A percentile compares a stretch with the other conserved stretches of the same genome.
These are phyloP conservation scores for Tricholoma saponaceum DNA, from an alignment of 768 basidiomycete species.

Conservation along the genomic window DNA sequence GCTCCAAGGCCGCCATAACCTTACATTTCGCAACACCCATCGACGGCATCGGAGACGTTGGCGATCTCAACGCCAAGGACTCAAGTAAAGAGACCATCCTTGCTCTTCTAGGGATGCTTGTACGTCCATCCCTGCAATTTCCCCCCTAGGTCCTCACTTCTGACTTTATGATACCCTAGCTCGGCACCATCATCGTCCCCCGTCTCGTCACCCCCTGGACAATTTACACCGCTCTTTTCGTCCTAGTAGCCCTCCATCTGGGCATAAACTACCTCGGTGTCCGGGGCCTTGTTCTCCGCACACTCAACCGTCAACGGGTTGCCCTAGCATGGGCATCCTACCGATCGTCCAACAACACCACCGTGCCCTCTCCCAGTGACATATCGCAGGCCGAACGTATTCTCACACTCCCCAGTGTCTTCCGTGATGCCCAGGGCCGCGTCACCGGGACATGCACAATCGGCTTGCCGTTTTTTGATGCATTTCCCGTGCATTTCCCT, in stretches of 20 bases:
- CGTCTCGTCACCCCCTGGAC: slow-evolving; percentile 42
- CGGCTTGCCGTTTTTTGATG: slow-evolving; percentile 40
- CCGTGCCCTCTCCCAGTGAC: slow-evolving; percentile 28
- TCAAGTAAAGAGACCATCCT: slow-evolving; percentile 70
- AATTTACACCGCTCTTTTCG: slow-evolving; percentile 48
- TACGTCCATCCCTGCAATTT: slow-evolving; percentile 24
- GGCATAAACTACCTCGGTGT: slow-evolving; percentile 58
- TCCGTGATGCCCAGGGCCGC: slow-evolving; percentile 31
- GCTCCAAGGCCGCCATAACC: slow-evolving; percentile 67
- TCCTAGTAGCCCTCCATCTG: slow-evolving; percentile 52
- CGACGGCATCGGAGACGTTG: slow-evolving; percentile 54
- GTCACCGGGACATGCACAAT: slow-evolving; percentile 45
- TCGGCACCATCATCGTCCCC: slow-evolving; percentile 56
- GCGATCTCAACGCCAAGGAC: slow-evolving; percentile 71
- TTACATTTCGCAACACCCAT: slow-evolving; percentile 59
- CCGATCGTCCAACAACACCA: slow-evolving; percentile 15
- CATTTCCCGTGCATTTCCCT: slow-evolving; percentile 24
- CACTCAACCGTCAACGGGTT: slow-evolving; percentile 58
- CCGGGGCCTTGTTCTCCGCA: slow-evolving; percentile 49
- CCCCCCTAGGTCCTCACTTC: background rate
- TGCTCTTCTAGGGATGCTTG: slow-evolving; percentile 63
- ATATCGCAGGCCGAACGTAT: slow-evolving; percentile 42
- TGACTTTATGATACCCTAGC: slow-evolving; percentile 29
- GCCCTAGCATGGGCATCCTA: slow-evolving; percentile 48
- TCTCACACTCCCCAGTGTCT: slow-evolving; percentile 32